Conservation (phyloP, 169 alveolate genomes). For the Cyclospora cayetanensis region DNA sequence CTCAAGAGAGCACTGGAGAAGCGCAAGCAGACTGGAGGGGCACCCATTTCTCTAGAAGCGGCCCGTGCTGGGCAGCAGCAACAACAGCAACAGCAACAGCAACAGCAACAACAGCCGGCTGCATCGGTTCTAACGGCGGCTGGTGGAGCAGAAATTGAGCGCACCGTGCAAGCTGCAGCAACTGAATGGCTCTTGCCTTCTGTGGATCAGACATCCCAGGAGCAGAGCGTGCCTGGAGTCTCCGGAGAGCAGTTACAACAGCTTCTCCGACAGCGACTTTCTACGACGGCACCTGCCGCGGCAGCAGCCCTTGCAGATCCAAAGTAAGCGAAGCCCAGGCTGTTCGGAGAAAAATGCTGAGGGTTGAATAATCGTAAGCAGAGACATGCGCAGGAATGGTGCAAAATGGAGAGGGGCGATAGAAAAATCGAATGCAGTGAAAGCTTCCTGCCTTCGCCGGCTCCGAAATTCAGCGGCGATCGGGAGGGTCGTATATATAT, state of each 20-base stretch:
- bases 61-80: neutral
- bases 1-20: neutral
- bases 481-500: too few species aligned
- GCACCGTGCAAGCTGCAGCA: neutral
- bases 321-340: too few species aligned
- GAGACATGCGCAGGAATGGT: too few species aligned
- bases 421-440: too few species aligned
- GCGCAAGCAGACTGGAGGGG: neutral
- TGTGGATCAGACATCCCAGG: conserved; percentile 52
- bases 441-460: too few species aligned
- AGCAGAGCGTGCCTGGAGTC: conserved; percentile 21
- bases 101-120: neutral
- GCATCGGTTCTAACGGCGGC: neutral
- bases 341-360: too few species aligned
- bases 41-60: neutral
- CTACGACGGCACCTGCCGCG: neutral
- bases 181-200: conserved; percentile 3
- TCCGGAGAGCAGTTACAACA: neutral
- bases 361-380: too few species aligned
- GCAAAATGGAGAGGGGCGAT: too few species aligned
- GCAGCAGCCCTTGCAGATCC: neutral
- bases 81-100: neutral
- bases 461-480: too few species aligned
- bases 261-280: neutral
- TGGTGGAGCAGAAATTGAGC: neutral